Base-by-base conservation (phyloP, 345 rosid genomes). In the Euphorbia lathyris region DNA sequence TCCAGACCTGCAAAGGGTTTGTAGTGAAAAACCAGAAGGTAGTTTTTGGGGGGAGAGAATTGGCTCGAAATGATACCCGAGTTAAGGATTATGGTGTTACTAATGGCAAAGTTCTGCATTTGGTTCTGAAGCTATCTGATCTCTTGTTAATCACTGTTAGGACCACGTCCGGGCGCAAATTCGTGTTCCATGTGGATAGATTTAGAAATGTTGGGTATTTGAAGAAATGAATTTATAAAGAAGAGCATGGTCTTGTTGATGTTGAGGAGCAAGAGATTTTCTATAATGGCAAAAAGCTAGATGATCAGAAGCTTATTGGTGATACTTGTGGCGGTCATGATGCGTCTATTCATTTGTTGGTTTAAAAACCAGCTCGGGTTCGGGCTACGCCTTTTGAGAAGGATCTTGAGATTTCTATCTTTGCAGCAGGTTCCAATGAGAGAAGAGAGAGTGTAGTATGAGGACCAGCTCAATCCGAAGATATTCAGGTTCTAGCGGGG, bases 1-100 rank as follows among this genome's bases (percentile, higher is more conserved):
- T 95, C 79, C 99, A 95, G 79, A 85, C 87, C 1, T 81, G 87
- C 57, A 83, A 95, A 70, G 96, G 97, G 4, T 85, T 85, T 67
- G 87, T 83, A 13, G 97, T 88, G 65, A 90, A 86, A 51, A 85
- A 84, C 55, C 99, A 95, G 84, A 95, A 80, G 71, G 90, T 95
- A 4, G 93, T 91, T 42, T 91, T 72, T 63, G 85, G 87, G 65
- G 99, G 97, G 55, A 77, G 97, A 68, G 97, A 91, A 74, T 81
- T 95, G 52, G 92, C 97, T 0, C 86, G 96, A n/a, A 86, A 81
- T 22, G 79, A 84, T 7, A 83, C 89, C 0, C 90, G 83, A 12
- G 86, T 90, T 2, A 91, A 80, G 77, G 97, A 95, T 58, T 95
- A 88, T 57, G 92, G 96, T 16, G 88, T 95, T 8, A 71, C 77